These are phyloP conservation scores for Neostapfia colusana DNA, from an alignment of 176 grass and related monocot species.

Conservation along the genomic window DNA sequence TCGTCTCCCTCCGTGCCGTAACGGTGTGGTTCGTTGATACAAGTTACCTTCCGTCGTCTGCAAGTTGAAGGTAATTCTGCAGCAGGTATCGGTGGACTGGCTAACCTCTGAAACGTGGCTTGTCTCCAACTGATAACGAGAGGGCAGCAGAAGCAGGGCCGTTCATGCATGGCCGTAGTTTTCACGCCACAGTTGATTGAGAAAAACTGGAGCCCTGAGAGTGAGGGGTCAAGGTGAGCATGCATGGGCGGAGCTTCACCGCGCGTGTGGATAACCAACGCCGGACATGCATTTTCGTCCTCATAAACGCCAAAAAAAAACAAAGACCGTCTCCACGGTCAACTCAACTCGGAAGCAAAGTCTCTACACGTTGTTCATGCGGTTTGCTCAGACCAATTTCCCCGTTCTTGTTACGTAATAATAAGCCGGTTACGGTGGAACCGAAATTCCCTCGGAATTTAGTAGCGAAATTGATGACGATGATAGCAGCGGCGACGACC, in stretches of 20 bases:
- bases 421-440: background rate
- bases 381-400: background rate
- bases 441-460: background rate
- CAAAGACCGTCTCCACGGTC: conserved; percentile 11
- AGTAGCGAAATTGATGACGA: background rate
- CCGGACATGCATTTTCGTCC: background rate
- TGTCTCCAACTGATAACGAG: no score
- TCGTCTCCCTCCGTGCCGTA: background rate
- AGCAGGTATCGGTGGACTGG: no score
- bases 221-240: background rate
- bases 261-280: conserved; percentile 33
- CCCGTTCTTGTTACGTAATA: background rate
- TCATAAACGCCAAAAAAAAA: background rate
- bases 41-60: no score
- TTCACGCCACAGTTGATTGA: no score
- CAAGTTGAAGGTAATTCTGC: no score
- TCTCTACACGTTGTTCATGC: background rate
- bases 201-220: background rate
- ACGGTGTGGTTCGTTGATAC: background rate
- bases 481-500: background rate
- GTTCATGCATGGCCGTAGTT: no score
- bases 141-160: no score
- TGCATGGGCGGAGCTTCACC: background rate
- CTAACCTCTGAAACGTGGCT: no score
- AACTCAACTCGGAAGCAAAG: background rate